phyloP scores from a whole-genome alignment of 345 rosid species.

The Syzygium jambos region DNA sequence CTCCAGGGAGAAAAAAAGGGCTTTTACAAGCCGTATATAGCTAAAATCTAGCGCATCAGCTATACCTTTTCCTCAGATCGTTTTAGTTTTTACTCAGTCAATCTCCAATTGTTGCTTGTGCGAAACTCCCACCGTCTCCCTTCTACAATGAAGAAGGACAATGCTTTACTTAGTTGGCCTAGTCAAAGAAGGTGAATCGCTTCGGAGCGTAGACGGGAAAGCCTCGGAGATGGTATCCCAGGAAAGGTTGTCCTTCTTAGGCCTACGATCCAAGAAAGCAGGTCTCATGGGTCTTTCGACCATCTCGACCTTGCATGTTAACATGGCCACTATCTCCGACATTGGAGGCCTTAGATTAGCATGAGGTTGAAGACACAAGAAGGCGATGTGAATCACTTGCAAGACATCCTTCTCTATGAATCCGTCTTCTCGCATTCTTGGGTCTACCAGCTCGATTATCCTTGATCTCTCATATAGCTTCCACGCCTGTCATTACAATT shows the following conservation, averaged over 20 bases:
- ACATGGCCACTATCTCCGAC: conserved; percentile 53
- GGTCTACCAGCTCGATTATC: conserved; percentile 37
- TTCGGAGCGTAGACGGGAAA: conserved; percentile 28
- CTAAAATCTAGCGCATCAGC: not conserved
- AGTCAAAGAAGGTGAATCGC: conserved; percentile 11
- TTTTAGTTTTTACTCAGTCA: not conserved
- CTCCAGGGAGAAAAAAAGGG: not conserved
- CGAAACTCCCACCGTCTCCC: not conserved
- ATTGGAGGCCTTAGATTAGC: conserved; percentile 45
- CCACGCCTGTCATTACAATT: conserved; percentile 38
- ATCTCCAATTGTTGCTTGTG: not conserved
- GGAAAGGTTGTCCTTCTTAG: conserved; percentile 14
- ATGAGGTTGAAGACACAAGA: conserved; percentile 47
- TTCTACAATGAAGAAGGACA: not conserved
- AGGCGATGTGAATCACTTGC: conserved; percentile 40
- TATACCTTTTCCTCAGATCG: not conserved
- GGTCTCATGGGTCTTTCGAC: conserved; percentile 28
- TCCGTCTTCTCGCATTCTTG: conserved; percentile 25
- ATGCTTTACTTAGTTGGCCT: not conserved
- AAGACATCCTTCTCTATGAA: conserved; percentile 26
- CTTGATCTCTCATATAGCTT: conserved; percentile 32
- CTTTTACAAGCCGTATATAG: not conserved
- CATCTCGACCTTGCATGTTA: conserved; percentile 33
- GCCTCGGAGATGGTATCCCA: conserved; percentile 39
- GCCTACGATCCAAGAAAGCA: conserved; percentile 22